phyloP scores from a whole-genome alignment of 2,329 filamentous ascomycete species.

The Colletotrichum lentis region DNA sequence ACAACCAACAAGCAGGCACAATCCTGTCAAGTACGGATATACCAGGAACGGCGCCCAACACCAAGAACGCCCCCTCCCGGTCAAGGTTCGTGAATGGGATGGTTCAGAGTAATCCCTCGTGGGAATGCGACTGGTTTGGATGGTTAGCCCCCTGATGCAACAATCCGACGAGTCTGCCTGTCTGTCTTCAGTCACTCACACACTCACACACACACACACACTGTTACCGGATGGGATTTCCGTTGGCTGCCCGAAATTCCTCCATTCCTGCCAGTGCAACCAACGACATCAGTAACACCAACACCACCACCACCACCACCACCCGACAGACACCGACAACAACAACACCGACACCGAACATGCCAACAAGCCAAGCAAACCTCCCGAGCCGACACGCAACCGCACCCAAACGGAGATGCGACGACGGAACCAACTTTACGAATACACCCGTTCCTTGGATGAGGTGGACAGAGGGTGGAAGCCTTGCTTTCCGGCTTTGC shows the following conservation, averaged over 20 bases:
- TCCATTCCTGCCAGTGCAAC: conserved; percentile 29
- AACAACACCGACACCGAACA: background rate
- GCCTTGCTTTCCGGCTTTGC: background rate
- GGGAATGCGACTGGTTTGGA: conserved; percentile 31
- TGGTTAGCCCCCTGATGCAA: conserved; percentile 31
- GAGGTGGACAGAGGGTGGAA: background rate
- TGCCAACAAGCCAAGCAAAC: background rate
- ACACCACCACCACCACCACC: background rate
- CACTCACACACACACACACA: too few species aligned
- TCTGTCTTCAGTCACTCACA: background rate
- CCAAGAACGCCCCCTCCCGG: background rate
- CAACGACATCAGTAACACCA: conserved; percentile 25
- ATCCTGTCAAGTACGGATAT: too few species aligned
- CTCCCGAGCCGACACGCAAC: conserved; percentile 1
- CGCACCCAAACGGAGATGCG: conserved; percentile 17
- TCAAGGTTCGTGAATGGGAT: conserved; percentile 20
- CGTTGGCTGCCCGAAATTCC: conserved; percentile 31
- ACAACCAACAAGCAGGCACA: too few species aligned
- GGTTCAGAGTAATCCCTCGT: conserved; percentile 30
- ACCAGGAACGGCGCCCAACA: background rate
- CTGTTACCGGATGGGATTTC: conserved; percentile 12
- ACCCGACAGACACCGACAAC: background rate
- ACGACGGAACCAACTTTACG: conserved; percentile 16
- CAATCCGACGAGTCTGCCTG: conserved; percentile 18
- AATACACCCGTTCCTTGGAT: conserved; percentile 11